Evolutionary conservation across 148 eudicot genomes (phyloP).

Genomic region (Persicaria maculosa): DNA sequence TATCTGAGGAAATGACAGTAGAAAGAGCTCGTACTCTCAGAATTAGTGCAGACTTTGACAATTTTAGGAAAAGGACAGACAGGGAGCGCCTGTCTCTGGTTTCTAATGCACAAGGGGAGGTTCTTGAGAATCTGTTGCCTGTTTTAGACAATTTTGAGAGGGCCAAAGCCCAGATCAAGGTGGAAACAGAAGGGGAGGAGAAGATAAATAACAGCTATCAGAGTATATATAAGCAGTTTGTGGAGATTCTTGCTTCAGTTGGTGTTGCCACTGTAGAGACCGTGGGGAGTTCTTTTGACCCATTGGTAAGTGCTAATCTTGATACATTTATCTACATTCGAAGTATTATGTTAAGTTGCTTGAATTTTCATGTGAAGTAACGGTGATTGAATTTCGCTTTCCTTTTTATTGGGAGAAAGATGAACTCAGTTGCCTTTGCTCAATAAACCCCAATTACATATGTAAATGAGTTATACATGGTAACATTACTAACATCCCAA

Average conservation of each 20-base stretch:
- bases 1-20: conserved; percentile 48
- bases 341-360: not conserved
- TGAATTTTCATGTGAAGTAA: not conserved
- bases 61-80: conserved; percentile 80
- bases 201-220: conserved; percentile 79
- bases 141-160: conserved; percentile 88
- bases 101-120: conserved; percentile 79
- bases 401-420: not conserved
- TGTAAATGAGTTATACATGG: not conserved
- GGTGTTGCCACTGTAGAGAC: conserved; percentile 82
- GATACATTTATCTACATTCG: not conserved
- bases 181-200: conserved; percentile 76
- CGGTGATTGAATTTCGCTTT: not conserved
- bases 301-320: conserved; percentile 50
- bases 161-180: conserved; percentile 72
- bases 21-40: conserved; percentile 66
- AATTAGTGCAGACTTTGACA: conserved; percentile 87
- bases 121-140: conserved; percentile 64
- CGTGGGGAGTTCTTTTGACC: conserved; percentile 70
- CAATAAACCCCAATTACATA: not conserved
- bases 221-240: conserved; percentile 87
- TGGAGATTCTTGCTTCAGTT: conserved; percentile 61
- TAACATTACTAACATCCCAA: not conserved
- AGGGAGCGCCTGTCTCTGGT: conserved; percentile 64
- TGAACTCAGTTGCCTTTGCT: not conserved